Percentiles rank a stretch among this genome's conserved stretches.
Conservation (phyloP, 2,329 filamentous ascomycete species). For the Teratosphaeria nubilosa region DNA sequence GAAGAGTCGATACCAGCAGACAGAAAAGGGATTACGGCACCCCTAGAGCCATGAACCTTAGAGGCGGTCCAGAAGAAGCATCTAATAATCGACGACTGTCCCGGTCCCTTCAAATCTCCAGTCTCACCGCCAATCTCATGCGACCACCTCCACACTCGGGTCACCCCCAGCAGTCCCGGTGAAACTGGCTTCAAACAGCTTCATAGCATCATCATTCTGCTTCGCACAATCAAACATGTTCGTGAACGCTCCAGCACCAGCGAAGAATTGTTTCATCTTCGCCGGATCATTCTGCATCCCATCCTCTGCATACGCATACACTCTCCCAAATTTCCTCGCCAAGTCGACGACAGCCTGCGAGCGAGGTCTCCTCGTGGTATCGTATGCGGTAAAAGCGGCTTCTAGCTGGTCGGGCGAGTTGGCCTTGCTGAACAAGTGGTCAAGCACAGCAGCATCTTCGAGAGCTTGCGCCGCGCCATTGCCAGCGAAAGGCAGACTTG, state of each 20-base stretch:
- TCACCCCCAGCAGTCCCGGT: neutral
- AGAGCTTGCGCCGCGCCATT: constrained; percentile 30
- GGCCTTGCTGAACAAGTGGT: constrained; percentile 20
- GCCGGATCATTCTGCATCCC: constrained; percentile 20
- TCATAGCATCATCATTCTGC: constrained; percentile 22
- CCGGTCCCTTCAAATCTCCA: neutral
- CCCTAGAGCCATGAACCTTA: too few relatives aligned
- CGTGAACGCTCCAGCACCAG: constrained; percentile 21
- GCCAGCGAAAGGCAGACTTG: constrained; percentile 28
- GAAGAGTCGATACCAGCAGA: neutral
- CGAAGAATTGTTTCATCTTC: constrained; percentile 23
- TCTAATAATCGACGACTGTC: neutral
- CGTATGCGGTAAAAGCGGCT: constrained; percentile 19
- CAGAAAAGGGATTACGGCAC: neutral
- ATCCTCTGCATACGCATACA: constrained; percentile 21
- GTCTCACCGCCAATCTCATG: neutral
- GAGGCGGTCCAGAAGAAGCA: neutral
- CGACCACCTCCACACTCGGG: constrained; percentile 1
- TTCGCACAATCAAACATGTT: constrained; percentile 22
- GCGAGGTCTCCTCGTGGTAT: constrained; percentile 18
- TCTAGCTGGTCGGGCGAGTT: constrained; percentile 8
- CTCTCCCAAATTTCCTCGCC: constrained; percentile 20
- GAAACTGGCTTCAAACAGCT: constrained; percentile 11
- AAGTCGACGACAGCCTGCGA: constrained; percentile 22
- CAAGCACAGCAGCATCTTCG: constrained; percentile 28